These are phyloP conservation scores for Macrocybe gigantea DNA, from an alignment of 768 basidiomycete species.

Conservation along the genomic window DNA sequence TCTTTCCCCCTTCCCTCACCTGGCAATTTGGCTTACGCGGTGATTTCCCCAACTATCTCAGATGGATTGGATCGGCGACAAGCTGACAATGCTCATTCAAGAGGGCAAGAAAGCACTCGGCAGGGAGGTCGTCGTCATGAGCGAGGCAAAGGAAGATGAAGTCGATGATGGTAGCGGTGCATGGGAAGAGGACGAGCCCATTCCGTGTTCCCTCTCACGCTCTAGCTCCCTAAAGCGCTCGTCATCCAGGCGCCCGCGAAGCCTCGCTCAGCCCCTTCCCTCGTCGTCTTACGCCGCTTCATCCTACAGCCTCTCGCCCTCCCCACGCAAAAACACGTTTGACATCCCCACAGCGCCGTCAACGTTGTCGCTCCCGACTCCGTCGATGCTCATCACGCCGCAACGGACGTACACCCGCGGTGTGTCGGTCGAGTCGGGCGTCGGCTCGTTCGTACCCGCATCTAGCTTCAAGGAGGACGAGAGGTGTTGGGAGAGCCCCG, in stretches of 20 bases:
- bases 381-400: neutral
- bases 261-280: constrained; percentile 19
- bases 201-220: constrained; percentile 17
- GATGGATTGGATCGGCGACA: constrained; percentile 83
- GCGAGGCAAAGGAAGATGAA: constrained; percentile 68
- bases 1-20: constrained; percentile 1
- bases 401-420: constrained; percentile 17
- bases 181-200: constrained; percentile 62
- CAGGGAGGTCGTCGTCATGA: constrained; percentile 74
- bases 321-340: constrained; percentile 28
- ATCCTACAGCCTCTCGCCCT: constrained; percentile 13
- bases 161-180: constrained; percentile 69
- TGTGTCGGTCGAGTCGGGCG: constrained; percentile 28
- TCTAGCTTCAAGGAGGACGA: constrained; percentile 38
- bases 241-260: constrained; percentile 14
- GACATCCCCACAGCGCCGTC: constrained; percentile 17
- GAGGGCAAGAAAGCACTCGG: constrained; percentile 75
- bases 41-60: constrained; percentile 18
- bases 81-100: constrained; percentile 63
- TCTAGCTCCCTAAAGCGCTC: constrained; percentile 18
- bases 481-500: constrained; percentile 52
- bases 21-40: neutral
- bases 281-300: no score
- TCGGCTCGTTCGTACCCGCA: constrained; percentile 9
- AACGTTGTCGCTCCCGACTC: neutral